Evolutionary conservation across 2,329 filamentous ascomycete genomes (phyloP).

Genomic region (Amesomyces nigricolor): DNA sequence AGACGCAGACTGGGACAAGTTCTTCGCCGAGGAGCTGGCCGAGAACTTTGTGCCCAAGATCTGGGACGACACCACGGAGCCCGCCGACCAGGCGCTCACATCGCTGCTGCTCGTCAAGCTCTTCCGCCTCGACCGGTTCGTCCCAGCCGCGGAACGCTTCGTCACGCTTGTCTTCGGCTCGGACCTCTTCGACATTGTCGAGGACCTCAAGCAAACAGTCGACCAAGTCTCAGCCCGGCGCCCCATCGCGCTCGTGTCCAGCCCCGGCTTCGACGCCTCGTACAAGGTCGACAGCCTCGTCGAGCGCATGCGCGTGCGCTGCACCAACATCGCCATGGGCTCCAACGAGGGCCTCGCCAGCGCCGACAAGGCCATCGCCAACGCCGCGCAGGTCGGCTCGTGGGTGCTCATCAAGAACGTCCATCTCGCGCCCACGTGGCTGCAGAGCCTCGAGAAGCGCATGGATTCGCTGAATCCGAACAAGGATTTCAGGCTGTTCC

Average conservation of each 20-base stretch:
- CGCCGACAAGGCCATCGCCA: constrained; percentile 91
- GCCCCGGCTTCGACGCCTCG: constrained; percentile 93
- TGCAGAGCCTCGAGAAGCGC: constrained; percentile 94
- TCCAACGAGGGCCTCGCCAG: constrained; percentile 89
- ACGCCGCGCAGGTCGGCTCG: constrained; percentile 82
- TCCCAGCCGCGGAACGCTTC: constrained; percentile 89
- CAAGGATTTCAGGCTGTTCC: constrained; percentile 85
- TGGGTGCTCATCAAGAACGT: constrained; percentile 99
- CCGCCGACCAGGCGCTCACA: constrained; percentile 69
- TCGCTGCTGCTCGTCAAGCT: constrained; percentile 89
- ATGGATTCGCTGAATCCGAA: constrained; percentile 94
- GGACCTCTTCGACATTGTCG: constrained; percentile 73
- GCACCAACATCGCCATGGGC: constrained; percentile 98
- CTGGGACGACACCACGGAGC: constrained; percentile 60
- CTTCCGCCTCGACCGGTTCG: constrained; percentile 91
- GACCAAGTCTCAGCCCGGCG: constrained; percentile 76
- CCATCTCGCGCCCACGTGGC: constrained; percentile 89
- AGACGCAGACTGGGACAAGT: constrained; percentile 66
- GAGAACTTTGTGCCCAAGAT: constrained; percentile 75
- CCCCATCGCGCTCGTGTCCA: constrained; percentile 88
- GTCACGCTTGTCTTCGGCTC: constrained; percentile 78
- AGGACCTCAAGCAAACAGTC: constrained; percentile 81
- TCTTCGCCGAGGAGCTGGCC: constrained; percentile 78
- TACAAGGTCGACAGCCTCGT: constrained; percentile 98
- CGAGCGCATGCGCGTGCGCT: constrained; percentile 72